Evolutionary conservation across 129 eudicot genomes (phyloP), one percentile per base, ranked within the genome.

Genomic region (Helichrysum umbraculigerum): DNA sequence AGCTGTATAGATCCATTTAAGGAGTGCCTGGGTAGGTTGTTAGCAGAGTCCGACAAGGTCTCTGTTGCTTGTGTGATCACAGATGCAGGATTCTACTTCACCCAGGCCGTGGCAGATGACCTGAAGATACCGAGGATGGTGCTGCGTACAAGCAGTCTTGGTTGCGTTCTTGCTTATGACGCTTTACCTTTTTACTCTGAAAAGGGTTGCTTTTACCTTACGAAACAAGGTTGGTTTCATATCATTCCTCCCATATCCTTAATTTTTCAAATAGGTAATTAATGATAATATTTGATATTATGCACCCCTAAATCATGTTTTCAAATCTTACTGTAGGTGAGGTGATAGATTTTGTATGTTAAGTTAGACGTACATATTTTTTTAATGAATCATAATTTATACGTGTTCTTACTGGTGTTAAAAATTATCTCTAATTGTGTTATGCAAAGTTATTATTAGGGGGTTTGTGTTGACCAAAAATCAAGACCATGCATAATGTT

Each of bases 51-150:
- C 35, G 72, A 52, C 3, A 73, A 70, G 8, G 81, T 72, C 20
- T 34, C 42, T 0, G 71, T 84, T 29, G 60, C 83, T 15, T 91
- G 97, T 80, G 14, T 91, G 8, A 85, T 91, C 33, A 34, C 90
- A 2, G 94, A 91, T 83, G 87, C 86, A 58, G 75, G 8, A 52
- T 82, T 66, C 42, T 76, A 76, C 73, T 82, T 82, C 66, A 42
- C 82, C 0, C 85, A 82, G 37, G 79, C 64, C 1, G 87, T 88
- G 19, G 88, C 85, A 0, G 84, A 86, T 5, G 56, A 66, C 1
- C n/a, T 86, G 10, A 75, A 76, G 21, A 56, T 91, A 5, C 89
- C 84, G 1, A 73, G 88, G 70, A 33, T 89, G 32, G 85, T 68
- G 34, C 76, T 89, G n/a, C 33, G 88, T 44, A 77, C 91, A 44